These are phyloP conservation scores for Eugenia klotzschiana DNA, from an alignment of 441 rosid species.

Conservation along the genomic window DNA sequence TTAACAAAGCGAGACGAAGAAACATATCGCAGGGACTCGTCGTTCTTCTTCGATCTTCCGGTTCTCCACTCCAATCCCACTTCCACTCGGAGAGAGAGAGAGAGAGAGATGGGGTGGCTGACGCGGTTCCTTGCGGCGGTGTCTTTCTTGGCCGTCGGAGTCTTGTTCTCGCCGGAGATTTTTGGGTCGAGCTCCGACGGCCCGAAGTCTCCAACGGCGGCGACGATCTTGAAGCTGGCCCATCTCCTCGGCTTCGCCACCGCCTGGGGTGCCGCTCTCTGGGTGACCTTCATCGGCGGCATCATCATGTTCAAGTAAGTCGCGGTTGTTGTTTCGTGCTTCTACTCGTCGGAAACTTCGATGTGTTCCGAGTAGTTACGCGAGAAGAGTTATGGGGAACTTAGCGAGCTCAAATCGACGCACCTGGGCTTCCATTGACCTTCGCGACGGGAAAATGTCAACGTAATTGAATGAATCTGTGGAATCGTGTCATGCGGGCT, in stretches of 20 bases:
- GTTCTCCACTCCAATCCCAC: neutral
- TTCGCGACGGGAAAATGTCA: neutral
- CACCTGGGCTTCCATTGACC: neutral
- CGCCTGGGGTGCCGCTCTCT: slow-evolving; percentile 86
- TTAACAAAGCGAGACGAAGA: neutral
- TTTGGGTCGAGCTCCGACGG: slow-evolving; percentile 43
- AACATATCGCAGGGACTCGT: neutral
- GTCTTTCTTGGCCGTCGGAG: slow-evolving; percentile 60
- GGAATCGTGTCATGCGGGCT: neutral
- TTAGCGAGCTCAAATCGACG: neutral
- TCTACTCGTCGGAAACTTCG: neutral
- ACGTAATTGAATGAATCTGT: neutral
- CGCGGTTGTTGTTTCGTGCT: neutral
- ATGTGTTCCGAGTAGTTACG: neutral
- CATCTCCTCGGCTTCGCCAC: slow-evolving; percentile 80
- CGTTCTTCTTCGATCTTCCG: neutral
- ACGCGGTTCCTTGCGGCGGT: slow-evolving; percentile 54
- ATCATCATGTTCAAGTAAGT: slow-evolving; percentile 88
- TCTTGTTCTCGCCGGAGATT: slow-evolving; percentile 74
- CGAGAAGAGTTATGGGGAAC: neutral
- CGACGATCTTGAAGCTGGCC: slow-evolving; percentile 48
- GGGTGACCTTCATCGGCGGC: slow-evolving; percentile 96
- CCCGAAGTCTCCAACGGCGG: slow-evolving; percentile 18
- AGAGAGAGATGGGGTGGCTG: slow-evolving; percentile 53
- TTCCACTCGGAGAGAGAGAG: neutral